Base-by-base conservation (phyloP, 148 eudicot genomes). In the Pharnaceum exiguum region DNA sequence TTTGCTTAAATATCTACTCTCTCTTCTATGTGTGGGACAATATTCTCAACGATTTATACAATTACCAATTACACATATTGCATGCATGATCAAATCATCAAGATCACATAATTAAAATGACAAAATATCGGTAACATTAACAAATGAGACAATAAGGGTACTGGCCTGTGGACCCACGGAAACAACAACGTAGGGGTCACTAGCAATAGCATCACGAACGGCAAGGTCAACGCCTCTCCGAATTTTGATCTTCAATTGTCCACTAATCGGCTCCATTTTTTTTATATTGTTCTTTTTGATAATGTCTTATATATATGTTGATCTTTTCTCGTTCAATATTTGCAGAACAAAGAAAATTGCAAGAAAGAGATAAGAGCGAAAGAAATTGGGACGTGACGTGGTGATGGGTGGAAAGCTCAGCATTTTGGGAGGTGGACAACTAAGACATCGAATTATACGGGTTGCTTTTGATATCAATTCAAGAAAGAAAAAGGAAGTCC, bases 151-250 rank as follows among this genome's bases (percentile, higher is more conserved):
- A 19, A 28, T 17, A 50, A n/a, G 18, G 18, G 3, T 0, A 51
- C 40, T 30, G 5, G 40, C 57, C 57, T 52, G 40, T 24, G 25
- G 33, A 16, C 57, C 57, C 57, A 52, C 33, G 57, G 40, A 31
- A 52, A 52, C 11, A 8, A 32, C 39, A 32, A 52, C 40, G 26
- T 52, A 52, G 33, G 57, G 57, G 18, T 52, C 57, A 32, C 57
- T 52, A 2, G 57, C 35, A 0, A 52, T 17, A 5, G 25, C 21
- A 7, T 52, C 57, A 32, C 40, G 57, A 18, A 31, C 24, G 5
- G 31, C 57, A 2, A 52, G 57, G 8, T 32, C 11, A 26, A 52
- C 33, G 11, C 57, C 57, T 31, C 27, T 31, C 15, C 5, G 35
- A 18, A 52, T 27, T 10, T 31, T 31, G n/a, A 52, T 32, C 33